Percentiles rank a stretch among this genome's conserved stretches.
phyloP scores from a whole-genome alignment of 805 yeast species.

The Candida methanosorbosa region DNA sequence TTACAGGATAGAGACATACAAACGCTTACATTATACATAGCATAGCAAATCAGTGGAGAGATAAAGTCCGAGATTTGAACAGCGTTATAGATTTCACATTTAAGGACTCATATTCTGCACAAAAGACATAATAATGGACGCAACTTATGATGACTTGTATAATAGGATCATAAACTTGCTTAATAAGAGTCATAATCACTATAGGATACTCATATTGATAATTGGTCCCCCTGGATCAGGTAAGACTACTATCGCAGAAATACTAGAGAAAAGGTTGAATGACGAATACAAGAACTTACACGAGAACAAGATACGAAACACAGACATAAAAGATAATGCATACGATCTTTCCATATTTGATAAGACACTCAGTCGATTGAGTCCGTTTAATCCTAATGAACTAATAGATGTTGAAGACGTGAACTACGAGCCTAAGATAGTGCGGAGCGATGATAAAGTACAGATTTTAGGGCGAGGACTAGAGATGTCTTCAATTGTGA shows the following conservation, averaged over 20 bases:
- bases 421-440: constrained; percentile 1
- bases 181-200: constrained; percentile 10
- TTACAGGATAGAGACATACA: no score
- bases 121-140: constrained; percentile 8
- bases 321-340: not conserved
- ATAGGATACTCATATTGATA: constrained; percentile 48
- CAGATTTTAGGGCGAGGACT: constrained; percentile 2
- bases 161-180: not conserved
- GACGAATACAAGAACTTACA: constrained; percentile 8
- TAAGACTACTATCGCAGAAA: constrained; percentile 56
- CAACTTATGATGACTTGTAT: not conserved
- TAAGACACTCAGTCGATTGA: not conserved
- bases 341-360: not conserved
- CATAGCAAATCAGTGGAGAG: no score
- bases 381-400: constrained; percentile 8
- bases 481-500: not conserved
- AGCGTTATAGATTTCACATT: no score
- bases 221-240: constrained; percentile 87
- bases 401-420: constrained; percentile 5
- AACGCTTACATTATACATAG: no score
- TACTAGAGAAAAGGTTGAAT: constrained; percentile 1
- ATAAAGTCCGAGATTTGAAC: no score
- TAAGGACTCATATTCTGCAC: no score
- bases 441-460: not conserved
- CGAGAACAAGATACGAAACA: not conserved